A percentile compares a stretch with the other conserved stretches of the same genome.
phyloP scores from a whole-genome alignment of 805 yeast genomes.

The Schwanniomyces vanrijiae region DNA sequence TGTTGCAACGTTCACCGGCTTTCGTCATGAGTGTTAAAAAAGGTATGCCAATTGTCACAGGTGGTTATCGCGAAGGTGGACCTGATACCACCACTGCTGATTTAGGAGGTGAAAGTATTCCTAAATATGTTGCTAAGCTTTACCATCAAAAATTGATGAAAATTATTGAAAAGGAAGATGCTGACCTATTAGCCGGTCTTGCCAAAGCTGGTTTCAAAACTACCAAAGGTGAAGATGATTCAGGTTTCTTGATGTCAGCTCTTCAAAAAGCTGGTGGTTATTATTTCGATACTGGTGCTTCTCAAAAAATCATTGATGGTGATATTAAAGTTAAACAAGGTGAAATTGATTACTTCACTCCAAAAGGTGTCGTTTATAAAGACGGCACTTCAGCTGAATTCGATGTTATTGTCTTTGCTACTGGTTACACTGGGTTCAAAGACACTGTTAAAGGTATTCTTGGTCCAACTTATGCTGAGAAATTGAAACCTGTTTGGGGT shows the following conservation, averaged over 20 bases:
- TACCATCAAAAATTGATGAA: slow-evolving; percentile 32
- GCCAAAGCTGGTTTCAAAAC: slow-evolving; percentile 41
- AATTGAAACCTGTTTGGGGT: slow-evolving; percentile 40
- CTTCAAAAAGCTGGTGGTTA: slow-evolving; percentile 45
- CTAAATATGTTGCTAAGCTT: slow-evolving; percentile 31
- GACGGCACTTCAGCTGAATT: slow-evolving; percentile 36
- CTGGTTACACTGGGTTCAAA: slow-evolving; percentile 44
- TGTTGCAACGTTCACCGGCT: slow-evolving; percentile 47
- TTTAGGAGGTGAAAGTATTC: slow-evolving; percentile 30
- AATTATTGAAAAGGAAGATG: slow-evolving; percentile 10
- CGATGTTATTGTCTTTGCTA: slow-evolving; percentile 43
- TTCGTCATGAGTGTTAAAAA: slow-evolving; percentile 37
- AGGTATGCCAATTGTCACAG: slow-evolving; percentile 27
- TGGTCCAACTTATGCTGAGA: slow-evolving; percentile 34
- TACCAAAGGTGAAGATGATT: slow-evolving; percentile 40
- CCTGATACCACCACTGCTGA: slow-evolving; percentile 38
- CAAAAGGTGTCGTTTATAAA: slow-evolving; percentile 35
- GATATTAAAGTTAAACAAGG: slow-evolving; percentile 38
- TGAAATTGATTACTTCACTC: slow-evolving; percentile 32
- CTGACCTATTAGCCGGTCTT: slow-evolving; percentile 13
- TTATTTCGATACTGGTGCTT: slow-evolving; percentile 45
- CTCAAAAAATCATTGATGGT: slow-evolving; percentile 37
- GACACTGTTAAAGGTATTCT: slow-evolving; percentile 37
- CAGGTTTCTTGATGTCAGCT: slow-evolving; percentile 40
- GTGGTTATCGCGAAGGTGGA: slow-evolving; percentile 36